Evolutionary conservation across 139 green algal species (phyloP).

Genomic region (Haematococcus lacustris): DNA sequence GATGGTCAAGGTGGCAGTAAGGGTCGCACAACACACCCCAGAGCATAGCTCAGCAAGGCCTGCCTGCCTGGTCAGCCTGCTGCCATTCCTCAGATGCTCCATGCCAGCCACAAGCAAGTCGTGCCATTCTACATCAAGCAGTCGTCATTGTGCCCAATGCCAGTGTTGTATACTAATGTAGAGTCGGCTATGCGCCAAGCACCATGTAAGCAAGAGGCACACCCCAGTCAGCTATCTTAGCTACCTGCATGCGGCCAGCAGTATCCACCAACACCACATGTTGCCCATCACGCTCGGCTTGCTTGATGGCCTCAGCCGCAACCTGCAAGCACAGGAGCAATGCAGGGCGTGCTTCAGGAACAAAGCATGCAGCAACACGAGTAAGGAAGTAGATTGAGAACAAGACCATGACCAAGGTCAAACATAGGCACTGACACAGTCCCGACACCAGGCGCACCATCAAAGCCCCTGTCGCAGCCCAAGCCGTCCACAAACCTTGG

Average conservation of each 20-base stretch:
- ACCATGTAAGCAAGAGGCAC: not conserved
- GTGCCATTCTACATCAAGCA: not conserved
- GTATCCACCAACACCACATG: constrained; percentile 99
- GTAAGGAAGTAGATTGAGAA: too few species aligned
- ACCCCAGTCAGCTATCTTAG: not conserved
- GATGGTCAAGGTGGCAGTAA: not conserved
- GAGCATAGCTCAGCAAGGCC: not conserved
- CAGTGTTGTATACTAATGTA: not conserved
- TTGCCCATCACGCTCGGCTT: constrained; percentile 63
- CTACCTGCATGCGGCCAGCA: constrained; percentile 76
- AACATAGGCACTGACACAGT: too few species aligned
- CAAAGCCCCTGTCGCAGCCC: too few species aligned
- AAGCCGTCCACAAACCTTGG: constrained; percentile 50
- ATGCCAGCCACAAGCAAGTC: not conserved
- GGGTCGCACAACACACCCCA: too few species aligned
- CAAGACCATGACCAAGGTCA: too few species aligned
- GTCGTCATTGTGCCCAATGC: not conserved
- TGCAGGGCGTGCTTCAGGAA: too few species aligned
- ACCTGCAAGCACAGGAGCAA: too few species aligned
- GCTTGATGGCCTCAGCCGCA: constrained; percentile 82
- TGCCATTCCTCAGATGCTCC: not conserved
- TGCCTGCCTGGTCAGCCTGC: not conserved
- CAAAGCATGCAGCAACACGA: too few species aligned
- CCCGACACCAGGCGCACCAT: too few species aligned
- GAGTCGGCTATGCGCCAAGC: too few species aligned